Evolutionary conservation across 768 basidiomycete genomes (phyloP).

Genomic region (Hypsizygus marmoreus): DNA sequence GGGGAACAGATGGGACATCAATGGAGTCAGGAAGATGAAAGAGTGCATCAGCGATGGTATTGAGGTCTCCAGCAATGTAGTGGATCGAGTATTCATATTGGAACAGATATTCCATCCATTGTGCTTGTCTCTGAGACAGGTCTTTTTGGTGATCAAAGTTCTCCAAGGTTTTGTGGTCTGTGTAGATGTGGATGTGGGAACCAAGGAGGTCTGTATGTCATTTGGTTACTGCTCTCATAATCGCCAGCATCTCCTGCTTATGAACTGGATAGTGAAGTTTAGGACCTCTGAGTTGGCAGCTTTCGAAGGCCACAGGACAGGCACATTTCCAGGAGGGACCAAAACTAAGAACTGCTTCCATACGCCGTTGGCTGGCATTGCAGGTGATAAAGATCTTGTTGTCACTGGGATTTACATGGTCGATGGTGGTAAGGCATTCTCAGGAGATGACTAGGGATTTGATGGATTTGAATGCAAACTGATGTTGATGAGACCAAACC

Average conservation of each 20-base stretch:
- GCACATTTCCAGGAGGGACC: neutral
- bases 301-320: neutral
- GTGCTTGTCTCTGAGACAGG: slow-evolving; percentile 6
- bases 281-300: neutral
- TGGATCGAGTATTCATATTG: neutral
- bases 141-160: slow-evolving; percentile 29
- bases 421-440: slow-evolving; percentile 29
- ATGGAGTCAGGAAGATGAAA: neutral
- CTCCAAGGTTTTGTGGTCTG: slow-evolving; percentile 35
- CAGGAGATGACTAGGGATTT: slow-evolving; percentile 26
- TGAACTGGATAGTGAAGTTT: slow-evolving; percentile 17
- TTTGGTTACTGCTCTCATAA: slow-evolving; percentile 17
- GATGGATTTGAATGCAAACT: slow-evolving; percentile 27
- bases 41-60: neutral
- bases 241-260: slow-evolving; percentile 31
- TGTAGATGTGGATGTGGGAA: slow-evolving; percentile 25
- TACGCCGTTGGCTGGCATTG: slow-evolving; percentile 28
- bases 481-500: slow-evolving; percentile 10
- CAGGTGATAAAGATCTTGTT: slow-evolving; percentile 33
- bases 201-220: slow-evolving; percentile 26
- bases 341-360: slow-evolving; percentile 25
- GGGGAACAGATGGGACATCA: too few species aligned
- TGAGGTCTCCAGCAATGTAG: neutral
- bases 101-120: neutral
- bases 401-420: slow-evolving; percentile 29